Conservation (phyloP, 257 asterid species). For the Nyctanthes arbortristis region DNA sequence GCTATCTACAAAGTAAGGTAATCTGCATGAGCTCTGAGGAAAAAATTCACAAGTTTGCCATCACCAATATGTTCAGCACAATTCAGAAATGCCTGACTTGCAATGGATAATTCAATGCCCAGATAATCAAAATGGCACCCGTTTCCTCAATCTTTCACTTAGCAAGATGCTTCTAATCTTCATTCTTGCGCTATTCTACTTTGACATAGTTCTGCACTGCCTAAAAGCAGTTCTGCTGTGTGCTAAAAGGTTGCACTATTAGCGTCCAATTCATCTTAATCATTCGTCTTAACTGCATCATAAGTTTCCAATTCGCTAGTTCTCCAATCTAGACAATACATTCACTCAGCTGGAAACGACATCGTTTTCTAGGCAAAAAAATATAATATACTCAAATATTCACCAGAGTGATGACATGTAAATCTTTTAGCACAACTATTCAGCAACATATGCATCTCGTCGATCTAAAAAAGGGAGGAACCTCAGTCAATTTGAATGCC, state of each 20-base stretch:
- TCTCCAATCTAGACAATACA: neutral
- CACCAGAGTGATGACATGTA: neutral
- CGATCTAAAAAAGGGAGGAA: neutral
- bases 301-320: neutral
- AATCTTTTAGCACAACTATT: conserved; percentile 3
- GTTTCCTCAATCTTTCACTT: neutral
- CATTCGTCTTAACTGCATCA: no score
- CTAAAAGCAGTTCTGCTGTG: neutral
- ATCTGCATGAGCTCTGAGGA: neutral
- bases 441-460: neutral
- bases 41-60: neutral
- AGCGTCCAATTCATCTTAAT: neutral
- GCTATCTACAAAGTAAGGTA: neutral
- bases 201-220: neutral
- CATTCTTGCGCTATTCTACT: neutral
- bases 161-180: no score
- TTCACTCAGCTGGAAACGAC: neutral
- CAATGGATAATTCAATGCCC: neutral
- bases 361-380: conserved; percentile 2
- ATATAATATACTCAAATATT: neutral
- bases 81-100: neutral
- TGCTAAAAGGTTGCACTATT: neutral
- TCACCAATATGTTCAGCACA: neutral
- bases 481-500: neutral
- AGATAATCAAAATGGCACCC: neutral